Conservation (phyloP, 768 basidiomycete genomes). For the Amanita jacksonii region DNA sequence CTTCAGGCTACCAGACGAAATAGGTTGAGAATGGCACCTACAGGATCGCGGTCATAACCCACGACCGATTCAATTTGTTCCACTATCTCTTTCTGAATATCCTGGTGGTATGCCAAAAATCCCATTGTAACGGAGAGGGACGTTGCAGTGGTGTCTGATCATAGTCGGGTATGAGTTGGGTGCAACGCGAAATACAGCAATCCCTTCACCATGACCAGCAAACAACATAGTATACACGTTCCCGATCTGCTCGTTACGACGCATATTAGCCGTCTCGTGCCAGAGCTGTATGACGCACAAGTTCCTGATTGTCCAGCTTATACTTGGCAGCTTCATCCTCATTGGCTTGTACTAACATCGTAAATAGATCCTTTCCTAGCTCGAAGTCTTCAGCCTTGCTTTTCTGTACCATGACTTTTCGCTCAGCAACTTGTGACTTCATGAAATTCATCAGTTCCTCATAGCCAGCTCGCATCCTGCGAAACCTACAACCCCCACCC, state of each 20-base stretch:
- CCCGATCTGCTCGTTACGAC: conserved; percentile 30
- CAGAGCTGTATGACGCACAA: conserved; percentile 20
- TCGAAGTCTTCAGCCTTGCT: conserved; percentile 3
- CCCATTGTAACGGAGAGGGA: conserved; percentile 38
- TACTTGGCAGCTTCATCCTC: conserved; percentile 32
- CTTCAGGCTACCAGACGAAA: neutral
- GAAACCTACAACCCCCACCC: conserved; percentile 3
- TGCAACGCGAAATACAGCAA: neutral
- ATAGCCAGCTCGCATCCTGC: neutral
- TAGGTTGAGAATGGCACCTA: conserved; percentile 11
- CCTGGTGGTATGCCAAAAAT: conserved; percentile 33
- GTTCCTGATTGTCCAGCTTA: conserved; percentile 29
- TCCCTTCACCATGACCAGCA: conserved; percentile 43
- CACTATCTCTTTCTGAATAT: conserved; percentile 38
- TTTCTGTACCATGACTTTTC: neutral
- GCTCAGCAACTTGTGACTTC: neutral
- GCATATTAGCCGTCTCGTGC: neutral
- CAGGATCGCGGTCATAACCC: conserved; percentile 22
- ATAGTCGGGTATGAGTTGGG: neutral
- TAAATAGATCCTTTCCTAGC: conserved; percentile 26
- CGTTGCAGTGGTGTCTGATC: conserved; percentile 40
- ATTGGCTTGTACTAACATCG: conserved; percentile 35
- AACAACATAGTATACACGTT: conserved; percentile 45
- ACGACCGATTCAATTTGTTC: conserved; percentile 33
- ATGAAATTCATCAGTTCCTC: neutral